Evolutionary conservation across 257 asterid genomes (phyloP).

Genomic region (Plantago ovata): DNA sequence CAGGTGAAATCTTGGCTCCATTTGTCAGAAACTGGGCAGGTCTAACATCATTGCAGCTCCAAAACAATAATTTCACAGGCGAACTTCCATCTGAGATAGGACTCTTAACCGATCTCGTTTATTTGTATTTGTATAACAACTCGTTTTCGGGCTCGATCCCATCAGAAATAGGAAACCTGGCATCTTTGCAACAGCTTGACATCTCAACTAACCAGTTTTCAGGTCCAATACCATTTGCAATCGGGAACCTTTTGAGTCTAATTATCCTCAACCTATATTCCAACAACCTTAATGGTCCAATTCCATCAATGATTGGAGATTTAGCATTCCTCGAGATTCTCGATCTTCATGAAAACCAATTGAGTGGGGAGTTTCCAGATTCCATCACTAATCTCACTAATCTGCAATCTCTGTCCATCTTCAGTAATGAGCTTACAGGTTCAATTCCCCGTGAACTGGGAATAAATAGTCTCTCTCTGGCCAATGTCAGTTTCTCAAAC

Average conservation of each 20-base stretch:
- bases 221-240: conserved; percentile 56
- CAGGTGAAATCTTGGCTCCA: conserved; percentile 48
- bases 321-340: conserved; percentile 30
- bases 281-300: conserved; percentile 53
- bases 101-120: conserved; percentile 31
- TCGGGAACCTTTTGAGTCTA: conserved; percentile 51
- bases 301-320: conserved; percentile 60
- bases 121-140: conserved; percentile 40
- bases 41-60: conserved; percentile 59
- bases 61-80: conserved; percentile 51
- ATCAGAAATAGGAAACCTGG: conserved; percentile 45
- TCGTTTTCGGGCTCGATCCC: conserved; percentile 62
- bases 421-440: conserved; percentile 47
- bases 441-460: conserved; percentile 59
- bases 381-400: conserved; percentile 43
- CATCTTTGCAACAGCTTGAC: conserved; percentile 28
- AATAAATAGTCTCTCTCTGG: conserved; percentile 32
- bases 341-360: conserved; percentile 42
- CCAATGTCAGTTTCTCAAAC: conserved; percentile 43
- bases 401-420: conserved; percentile 34
- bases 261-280: conserved; percentile 34
- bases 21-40: conserved; percentile 51
- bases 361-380: conserved; percentile 61
- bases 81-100: conserved; percentile 61
- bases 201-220: conserved; percentile 51